These are phyloP conservation scores for Trichoderma gracile DNA, from an alignment of 2,329 filamentous ascomycete genomes.

Conservation along the genomic window DNA sequence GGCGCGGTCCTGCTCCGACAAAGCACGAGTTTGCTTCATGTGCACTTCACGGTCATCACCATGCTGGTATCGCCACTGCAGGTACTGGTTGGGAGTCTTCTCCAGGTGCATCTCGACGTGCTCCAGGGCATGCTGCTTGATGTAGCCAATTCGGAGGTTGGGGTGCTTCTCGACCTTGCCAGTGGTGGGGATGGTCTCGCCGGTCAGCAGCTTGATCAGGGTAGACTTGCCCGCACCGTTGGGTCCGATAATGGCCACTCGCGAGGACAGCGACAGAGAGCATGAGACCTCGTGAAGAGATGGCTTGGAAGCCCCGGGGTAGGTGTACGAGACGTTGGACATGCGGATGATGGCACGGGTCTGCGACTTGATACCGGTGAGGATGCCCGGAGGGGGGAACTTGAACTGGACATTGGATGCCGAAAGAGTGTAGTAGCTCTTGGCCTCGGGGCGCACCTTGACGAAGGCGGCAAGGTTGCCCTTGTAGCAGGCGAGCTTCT, in stretches of 20 bases:
- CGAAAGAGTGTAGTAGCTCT: constrained; percentile 96
- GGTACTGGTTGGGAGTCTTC: constrained; percentile 98
- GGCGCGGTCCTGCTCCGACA: constrained; percentile 79
- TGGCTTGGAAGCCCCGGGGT: constrained; percentile 84
- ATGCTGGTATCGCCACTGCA: constrained; percentile 97
- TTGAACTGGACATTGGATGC: constrained; percentile 91
- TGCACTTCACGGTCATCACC: constrained; percentile 96
- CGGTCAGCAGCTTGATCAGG: constrained; percentile 94
- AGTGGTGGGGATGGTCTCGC: constrained; percentile 78
- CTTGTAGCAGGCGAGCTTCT: constrained; percentile 88
- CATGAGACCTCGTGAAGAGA: constrained; percentile 88
- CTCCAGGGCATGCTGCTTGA: constrained; percentile 98
- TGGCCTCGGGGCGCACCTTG: constrained; percentile 85
- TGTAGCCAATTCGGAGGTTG: constrained; percentile 97
- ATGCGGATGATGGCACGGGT: constrained; percentile 95
- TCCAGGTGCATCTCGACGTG: constrained; percentile 99
- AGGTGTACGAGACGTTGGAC: constrained; percentile 88
- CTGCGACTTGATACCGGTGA: constrained; percentile 91
- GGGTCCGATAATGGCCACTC: constrained; percentile 92
- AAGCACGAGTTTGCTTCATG: constrained; percentile 92
- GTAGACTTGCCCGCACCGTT: constrained; percentile 99
- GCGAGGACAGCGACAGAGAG: constrained; percentile 82
- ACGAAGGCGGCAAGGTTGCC: constrained; percentile 85
- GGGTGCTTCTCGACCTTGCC: constrained; percentile 98
- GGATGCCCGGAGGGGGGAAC: constrained; percentile 92